These are phyloP conservation scores for sorghum (Sorghum bicolor) DNA, from an alignment of 176 grass and related monocot genomes.

Conservation along the genomic window DNA sequence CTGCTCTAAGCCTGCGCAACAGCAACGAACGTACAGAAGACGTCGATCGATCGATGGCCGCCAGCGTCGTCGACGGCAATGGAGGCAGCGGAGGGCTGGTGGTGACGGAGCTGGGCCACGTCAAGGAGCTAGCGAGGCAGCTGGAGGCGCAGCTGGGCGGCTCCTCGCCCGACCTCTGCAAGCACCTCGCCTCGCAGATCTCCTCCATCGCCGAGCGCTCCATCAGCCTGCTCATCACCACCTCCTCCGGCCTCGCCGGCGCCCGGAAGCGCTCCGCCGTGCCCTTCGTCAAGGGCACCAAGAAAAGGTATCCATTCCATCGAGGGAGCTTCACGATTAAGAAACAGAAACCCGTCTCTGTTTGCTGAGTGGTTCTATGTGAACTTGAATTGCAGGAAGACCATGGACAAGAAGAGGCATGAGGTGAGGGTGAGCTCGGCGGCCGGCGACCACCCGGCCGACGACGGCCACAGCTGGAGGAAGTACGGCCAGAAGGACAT, in stretches of 20 bases:
- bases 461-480: slow-evolving; percentile 82
- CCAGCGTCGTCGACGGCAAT: neutral
- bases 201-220: slow-evolving; percentile 39
- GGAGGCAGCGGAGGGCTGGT: slow-evolving; percentile 30
- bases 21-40: neutral
- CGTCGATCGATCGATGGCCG: slow-evolving; percentile 16
- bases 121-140: slow-evolving; percentile 51
- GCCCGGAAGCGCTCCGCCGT: neutral
- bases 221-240: slow-evolving; percentile 40
- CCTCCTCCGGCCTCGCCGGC: neutral
- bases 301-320: slow-evolving; percentile 14
- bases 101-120: slow-evolving; percentile 43
- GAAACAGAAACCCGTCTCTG: neutral
- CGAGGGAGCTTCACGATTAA: neutral
- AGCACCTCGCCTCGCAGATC: slow-evolving; percentile 45
- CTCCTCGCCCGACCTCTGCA: slow-evolving; percentile 38
- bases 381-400: slow-evolving; percentile 16
- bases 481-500: slow-evolving; percentile 92
- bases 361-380: neutral
- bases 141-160: slow-evolving; percentile 40
- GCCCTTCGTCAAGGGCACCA: slow-evolving; percentile 42
- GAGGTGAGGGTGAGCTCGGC: slow-evolving; percentile 49
- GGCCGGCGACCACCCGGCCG: slow-evolving; percentile 20
- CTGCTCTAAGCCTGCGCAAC: neutral
- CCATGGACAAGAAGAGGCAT: slow-evolving; percentile 24